These are phyloP conservation scores for Candida morakotiae DNA, from an alignment of 805 yeast genomes.

Conservation along the genomic window DNA sequence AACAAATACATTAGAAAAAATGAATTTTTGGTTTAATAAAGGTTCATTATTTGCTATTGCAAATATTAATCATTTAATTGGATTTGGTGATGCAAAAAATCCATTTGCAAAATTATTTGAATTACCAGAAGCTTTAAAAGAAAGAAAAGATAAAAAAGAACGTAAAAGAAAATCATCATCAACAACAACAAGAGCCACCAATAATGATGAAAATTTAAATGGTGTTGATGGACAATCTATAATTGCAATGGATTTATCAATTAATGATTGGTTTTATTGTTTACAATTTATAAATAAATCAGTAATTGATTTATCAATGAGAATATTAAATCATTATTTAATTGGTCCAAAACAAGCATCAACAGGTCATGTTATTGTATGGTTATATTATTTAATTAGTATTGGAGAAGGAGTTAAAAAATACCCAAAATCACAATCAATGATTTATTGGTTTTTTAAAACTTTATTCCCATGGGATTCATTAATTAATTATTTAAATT, in stretches of 20 bases:
- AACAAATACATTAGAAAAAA: conserved; percentile 40
- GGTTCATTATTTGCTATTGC: conserved; percentile 74
- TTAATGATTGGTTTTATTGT: conserved; percentile 53
- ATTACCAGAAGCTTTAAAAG: conserved; percentile 67
- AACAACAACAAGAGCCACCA: too few species aligned
- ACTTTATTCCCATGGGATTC: conserved; percentile 68
- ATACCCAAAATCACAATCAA: conserved; percentile 41
- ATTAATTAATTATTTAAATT: conserved; percentile 59
- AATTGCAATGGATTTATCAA: conserved; percentile 31
- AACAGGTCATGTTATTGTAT: conserved; percentile 69
- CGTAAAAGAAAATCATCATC: conserved; percentile 51
- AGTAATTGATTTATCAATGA: conserved; percentile 63
- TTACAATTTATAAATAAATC: conserved; percentile 56
- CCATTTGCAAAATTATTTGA: conserved; percentile 75
- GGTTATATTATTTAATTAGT: conserved; percentile 70
- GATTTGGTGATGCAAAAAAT: conserved; percentile 71
- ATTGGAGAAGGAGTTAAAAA: conserved; percentile 51
- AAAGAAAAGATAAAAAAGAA: conserved; percentile 69
- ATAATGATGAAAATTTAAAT: conserved; percentile 10
- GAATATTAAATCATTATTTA: conserved; percentile 61
- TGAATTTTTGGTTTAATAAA: conserved; percentile 73
- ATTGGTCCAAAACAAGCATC: conserved; percentile 69
- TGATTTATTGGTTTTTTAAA: conserved; percentile 49
- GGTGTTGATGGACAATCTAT: conserved; percentile 29
- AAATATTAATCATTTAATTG: conserved; percentile 69